phyloP scores from a whole-genome alignment of 148 eudicot species.

The Rheum nobile region DNA sequence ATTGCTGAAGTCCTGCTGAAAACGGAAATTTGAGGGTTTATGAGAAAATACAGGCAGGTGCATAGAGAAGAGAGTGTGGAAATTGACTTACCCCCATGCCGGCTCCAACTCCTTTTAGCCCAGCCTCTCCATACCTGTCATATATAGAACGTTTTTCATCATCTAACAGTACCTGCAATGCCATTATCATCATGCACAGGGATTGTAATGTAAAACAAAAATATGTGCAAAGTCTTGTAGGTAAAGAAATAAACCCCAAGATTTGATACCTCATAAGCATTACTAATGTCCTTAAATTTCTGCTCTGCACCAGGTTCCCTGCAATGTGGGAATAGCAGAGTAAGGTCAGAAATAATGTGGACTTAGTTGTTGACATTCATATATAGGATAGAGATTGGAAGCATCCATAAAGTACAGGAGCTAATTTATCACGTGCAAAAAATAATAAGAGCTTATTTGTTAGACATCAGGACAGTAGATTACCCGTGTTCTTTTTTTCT shows the following conservation, averaged over 20 bases:
- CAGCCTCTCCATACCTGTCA: slow-evolving; percentile 94
- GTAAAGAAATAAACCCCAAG: neutral
- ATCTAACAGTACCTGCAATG: slow-evolving; percentile 74
- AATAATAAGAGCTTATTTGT: neutral
- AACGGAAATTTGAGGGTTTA: neutral
- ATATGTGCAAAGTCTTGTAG: neutral
- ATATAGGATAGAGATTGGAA: neutral
- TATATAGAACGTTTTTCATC: slow-evolving; percentile 96
- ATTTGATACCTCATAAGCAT: slow-evolving; percentile 77
- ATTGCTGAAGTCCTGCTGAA: slow-evolving; percentile 80
- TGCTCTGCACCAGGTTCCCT: slow-evolving; percentile 98
- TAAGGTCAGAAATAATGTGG: neutral
- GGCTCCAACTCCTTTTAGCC: slow-evolving; percentile 83
- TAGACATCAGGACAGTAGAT: neutral
- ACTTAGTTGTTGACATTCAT: slow-evolving; percentile 83
- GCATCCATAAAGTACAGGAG: neutral
- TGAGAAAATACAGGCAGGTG: neutral
- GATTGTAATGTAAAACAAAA: neutral
- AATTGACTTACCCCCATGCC: slow-evolving; percentile 75
- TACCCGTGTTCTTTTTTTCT: neutral
- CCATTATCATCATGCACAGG: neutral
- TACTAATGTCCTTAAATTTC: slow-evolving; percentile 92
- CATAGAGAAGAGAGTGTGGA: neutral
- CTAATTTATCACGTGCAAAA: neutral
- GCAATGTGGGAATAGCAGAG: slow-evolving; percentile 7